Evolutionary conservation across 2,329 filamentous ascomycete genomes (phyloP), one percentile per base, ranked within the genome.

Genomic region (Penicillium sp.): DNA sequence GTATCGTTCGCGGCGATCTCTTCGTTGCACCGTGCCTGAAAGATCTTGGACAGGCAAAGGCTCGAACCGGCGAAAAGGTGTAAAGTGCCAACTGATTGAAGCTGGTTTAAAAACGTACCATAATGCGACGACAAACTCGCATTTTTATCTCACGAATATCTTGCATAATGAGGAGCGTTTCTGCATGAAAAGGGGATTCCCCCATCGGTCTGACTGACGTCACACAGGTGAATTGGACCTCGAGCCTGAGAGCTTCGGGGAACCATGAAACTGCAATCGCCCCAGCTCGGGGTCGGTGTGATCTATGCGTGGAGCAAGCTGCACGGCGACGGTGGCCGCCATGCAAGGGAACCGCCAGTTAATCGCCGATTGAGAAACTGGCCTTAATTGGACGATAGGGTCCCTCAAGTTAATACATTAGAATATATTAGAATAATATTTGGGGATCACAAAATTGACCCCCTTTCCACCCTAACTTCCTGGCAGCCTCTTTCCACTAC

Each of bases 11-110:
- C 31, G 50, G 56, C 6, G 54, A 61, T 54, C 39, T 63, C 1
- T 63, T 63, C 35, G 56, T 58, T 35, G 59, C 59, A 16, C 59
- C 61, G 19, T 61, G 59, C 46, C 43, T 61, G 6, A 55, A 57
- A 43, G 58, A 60, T 44, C 51, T 55, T 16, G 31, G 49, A 41
- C 36, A 22, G 4, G 40, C 33, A 43, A 54, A 57, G 31, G n/a
- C 16, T 19, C 18, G 36, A 24, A n/a, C 24, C 4, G 16, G 35
- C 14, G 53, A 49, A 18, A 55, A 55, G 6, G 53, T 41, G 16
- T 43, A 24, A 52, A 4, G 35, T 13, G 10, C 19, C 14, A 40
- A 37, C 18, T 13, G 6, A 40, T 37, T 1, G 31, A 36, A 24
- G 47, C 16, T 37, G 19, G 47, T 13, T 13, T 31, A 31, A 44